phyloP scores from a whole-genome alignment of 2,329 filamentous ascomycete species.

The Monosporascus cannonballus region DNA sequence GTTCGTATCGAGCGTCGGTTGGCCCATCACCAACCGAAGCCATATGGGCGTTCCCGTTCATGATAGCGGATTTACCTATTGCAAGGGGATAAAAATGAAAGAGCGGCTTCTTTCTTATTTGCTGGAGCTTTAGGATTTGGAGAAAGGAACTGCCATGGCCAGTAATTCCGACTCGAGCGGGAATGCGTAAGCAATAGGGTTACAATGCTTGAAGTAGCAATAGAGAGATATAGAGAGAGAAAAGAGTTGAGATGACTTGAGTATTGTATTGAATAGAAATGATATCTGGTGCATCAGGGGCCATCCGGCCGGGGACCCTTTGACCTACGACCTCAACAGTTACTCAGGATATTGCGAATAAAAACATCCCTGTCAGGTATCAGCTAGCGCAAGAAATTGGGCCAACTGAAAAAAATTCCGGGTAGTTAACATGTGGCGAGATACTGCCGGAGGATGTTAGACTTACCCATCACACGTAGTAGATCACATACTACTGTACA shows the following conservation, averaged over 20 bases:
- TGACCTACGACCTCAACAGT: not conserved
- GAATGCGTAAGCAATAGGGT: not conserved
- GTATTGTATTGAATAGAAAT: not conserved
- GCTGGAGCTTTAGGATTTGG: not conserved
- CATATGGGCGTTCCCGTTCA: conserved; percentile 87
- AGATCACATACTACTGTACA: too few species aligned
- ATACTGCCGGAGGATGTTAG: too few species aligned
- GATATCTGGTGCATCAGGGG: not conserved
- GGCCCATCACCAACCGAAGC: conserved; percentile 63
- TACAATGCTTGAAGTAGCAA: not conserved
- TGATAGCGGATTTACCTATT: conserved; percentile 24
- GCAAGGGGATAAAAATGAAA: conserved; percentile 1
- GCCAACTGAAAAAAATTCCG: too few species aligned
- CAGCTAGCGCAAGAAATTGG: too few species aligned
- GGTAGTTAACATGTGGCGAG: too few species aligned
- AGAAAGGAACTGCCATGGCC: not conserved
- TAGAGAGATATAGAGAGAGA: too few species aligned
- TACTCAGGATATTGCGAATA: too few species aligned
- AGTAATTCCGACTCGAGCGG: not conserved
- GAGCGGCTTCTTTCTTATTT: not conserved
- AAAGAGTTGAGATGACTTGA: too few species aligned
- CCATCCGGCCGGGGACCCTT: not conserved
- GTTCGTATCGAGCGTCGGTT: conserved; percentile 65
- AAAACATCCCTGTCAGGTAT: too few species aligned
- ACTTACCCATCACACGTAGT: too few species aligned